Conservation (phyloP, 495 filamentous ascomycete species). For the Apiosordaria backusii region DNA sequence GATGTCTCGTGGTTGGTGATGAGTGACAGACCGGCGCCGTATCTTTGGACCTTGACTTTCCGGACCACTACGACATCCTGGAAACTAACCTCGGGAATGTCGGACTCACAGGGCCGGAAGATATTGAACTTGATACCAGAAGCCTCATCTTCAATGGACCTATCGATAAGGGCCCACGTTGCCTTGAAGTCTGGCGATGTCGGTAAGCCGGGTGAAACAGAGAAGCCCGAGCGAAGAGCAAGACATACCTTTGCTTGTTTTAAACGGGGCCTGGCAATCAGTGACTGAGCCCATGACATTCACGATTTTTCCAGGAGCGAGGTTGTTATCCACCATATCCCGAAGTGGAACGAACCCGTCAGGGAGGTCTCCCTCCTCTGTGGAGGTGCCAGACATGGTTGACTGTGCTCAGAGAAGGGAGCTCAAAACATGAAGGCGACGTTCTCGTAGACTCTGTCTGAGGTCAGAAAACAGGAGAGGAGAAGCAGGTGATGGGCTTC, state of each 20-base stretch:
- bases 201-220: not conserved
- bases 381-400: not conserved
- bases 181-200: conserved; percentile 40
- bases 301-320: conserved; percentile 31
- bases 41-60: conserved; percentile 38
- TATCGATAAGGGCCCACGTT: conserved; percentile 37
- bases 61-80: conserved; percentile 43
- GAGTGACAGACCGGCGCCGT: conserved; percentile 30
- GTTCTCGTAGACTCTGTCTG: too few relatives aligned
- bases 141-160: conserved; percentile 33
- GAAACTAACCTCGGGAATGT: conserved; percentile 39
- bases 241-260: conserved; percentile 39
- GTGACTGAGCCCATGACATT: conserved; percentile 49
- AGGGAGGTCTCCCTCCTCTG: conserved; percentile 27
- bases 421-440: too few relatives aligned
- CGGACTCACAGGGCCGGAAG: conserved; percentile 34
- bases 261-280: conserved; percentile 44
- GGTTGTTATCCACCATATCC: conserved; percentile 31
- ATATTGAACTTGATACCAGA: conserved; percentile 38
- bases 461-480: too few relatives aligned
- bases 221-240: not conserved
- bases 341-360: conserved; percentile 28
- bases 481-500: too few relatives aligned
- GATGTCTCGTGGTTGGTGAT: conserved; percentile 35
- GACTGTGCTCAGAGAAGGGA: not conserved